phyloP scores from a whole-genome alignment of 345 rosid species.

The Brassica carinata region DNA sequence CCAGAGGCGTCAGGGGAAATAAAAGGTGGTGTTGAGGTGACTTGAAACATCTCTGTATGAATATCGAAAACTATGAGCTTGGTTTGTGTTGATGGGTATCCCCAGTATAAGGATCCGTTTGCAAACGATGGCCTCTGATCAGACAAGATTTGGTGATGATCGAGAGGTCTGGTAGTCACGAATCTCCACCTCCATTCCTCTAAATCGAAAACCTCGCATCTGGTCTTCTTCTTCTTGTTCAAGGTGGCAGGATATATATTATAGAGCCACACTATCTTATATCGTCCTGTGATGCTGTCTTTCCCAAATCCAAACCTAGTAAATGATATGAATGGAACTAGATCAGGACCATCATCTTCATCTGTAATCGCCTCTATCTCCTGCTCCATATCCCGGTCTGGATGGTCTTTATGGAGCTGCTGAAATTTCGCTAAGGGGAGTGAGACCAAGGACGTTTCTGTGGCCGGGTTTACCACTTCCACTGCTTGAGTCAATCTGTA shows the following conservation, averaged over 20 bases:
- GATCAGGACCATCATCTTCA: background rate
- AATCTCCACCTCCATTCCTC: background rate
- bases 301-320: slow-evolving; percentile 12
- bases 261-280: slow-evolving; percentile 14
- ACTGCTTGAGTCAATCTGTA: background rate
- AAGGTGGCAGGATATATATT: background rate
- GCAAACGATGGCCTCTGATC: slow-evolving; percentile 3
- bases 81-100: background rate
- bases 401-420: background rate
- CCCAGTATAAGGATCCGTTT: slow-evolving; percentile 28
- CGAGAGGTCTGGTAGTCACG: slow-evolving; percentile 7
- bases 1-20: background rate
- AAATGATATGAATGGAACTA: background rate
- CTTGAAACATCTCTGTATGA: slow-evolving; percentile 11
- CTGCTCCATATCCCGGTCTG: background rate
- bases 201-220: slow-evolving; percentile 19
- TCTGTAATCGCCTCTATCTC: background rate
- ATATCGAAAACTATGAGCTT: slow-evolving; percentile 25
- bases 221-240: background rate
- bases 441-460: background rate
- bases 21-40: background rate
- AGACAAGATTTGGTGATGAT: background rate
- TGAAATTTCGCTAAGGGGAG: slow-evolving; percentile 3
- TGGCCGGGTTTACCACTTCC: background rate
- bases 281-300: background rate